Conservation (phyloP, 2,329 filamentous ascomycete genomes). For the Cladosporium austrohemisphaericum region DNA sequence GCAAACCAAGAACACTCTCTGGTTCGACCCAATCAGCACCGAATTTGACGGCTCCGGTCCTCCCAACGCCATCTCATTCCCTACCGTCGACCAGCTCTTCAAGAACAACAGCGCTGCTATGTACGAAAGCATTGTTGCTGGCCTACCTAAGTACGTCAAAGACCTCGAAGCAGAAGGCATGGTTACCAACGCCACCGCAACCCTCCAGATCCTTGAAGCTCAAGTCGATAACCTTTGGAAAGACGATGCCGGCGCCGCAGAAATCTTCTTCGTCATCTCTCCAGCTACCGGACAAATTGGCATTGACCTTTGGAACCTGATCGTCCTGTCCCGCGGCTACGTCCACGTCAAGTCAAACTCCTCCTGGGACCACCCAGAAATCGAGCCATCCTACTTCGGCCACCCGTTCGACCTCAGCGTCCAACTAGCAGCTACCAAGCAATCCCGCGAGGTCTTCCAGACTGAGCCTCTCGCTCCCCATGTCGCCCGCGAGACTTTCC, state of each 20-base stretch:
- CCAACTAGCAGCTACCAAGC: conserved; percentile 34
- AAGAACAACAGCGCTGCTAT: conserved; percentile 26
- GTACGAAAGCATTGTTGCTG: conserved; percentile 25
- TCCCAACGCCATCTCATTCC: conserved; percentile 36
- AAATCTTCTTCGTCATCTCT: conserved; percentile 39
- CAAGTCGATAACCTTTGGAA: conserved; percentile 29
- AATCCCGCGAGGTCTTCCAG: conserved; percentile 29
- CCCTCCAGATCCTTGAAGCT: conserved; percentile 20
- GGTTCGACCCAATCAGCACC: conserved; percentile 21
- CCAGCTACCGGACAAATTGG: conserved; percentile 28
- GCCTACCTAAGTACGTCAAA: conserved; percentile 30
- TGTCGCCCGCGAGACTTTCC: conserved; percentile 28
- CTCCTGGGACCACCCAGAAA: conserved; percentile 34
- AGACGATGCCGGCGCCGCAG: conserved; percentile 22
- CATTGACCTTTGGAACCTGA: conserved; percentile 38
- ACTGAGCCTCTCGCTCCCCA: conserved; percentile 27
- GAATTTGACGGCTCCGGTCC: conserved; percentile 37
- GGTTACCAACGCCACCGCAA: conserved; percentile 23
- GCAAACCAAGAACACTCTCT: conserved; percentile 28
- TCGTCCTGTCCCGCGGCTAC: conserved; percentile 26
- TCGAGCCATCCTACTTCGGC: conserved; percentile 43
- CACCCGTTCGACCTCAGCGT: conserved; percentile 37
- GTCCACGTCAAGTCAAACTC: conserved; percentile 22
- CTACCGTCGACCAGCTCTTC: conserved; percentile 37
- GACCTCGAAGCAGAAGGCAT: conserved; percentile 18